Conservation (phyloP, 441 rosid species). For the Croton laevigatus region DNA sequence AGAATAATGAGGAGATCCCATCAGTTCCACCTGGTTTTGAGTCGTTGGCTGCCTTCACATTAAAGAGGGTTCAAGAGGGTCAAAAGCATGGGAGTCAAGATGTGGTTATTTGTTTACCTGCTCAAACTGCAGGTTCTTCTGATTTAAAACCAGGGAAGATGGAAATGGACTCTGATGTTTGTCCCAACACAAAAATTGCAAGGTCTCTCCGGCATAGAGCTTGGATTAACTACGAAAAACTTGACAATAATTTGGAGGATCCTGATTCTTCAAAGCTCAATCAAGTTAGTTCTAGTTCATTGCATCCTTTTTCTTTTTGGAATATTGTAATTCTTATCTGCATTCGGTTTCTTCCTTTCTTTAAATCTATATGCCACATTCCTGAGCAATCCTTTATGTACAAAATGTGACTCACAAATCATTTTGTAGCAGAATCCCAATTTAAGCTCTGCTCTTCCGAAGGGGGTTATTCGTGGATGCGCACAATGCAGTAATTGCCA, state of each 20-base stretch:
- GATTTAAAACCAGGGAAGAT: constrained; percentile 42
- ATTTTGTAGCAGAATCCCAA: constrained; percentile 47
- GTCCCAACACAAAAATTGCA: constrained; percentile 37
- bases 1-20: constrained; percentile 70
- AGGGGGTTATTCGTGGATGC: constrained; percentile 86
- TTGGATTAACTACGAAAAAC: constrained; percentile 57
- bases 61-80: constrained; percentile 46
- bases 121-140: constrained; percentile 42
- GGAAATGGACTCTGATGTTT: constrained; percentile 40
- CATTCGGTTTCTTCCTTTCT: constrained; percentile 3
- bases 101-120: constrained; percentile 35
- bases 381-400: background rate
- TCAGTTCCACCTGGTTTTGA: constrained; percentile 97
- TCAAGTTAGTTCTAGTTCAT: constrained; percentile 41
- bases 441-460: constrained; percentile 54
- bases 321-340: constrained; percentile 6
- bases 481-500: constrained; percentile 78
- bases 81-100: constrained; percentile 36
- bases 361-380: constrained; percentile 9
- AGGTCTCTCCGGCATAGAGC: constrained; percentile 64
- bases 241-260: constrained; percentile 44
- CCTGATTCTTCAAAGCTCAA: constrained; percentile 45
- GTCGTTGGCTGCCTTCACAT: constrained; percentile 69
- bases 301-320: constrained; percentile 3
- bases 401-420: constrained; percentile 19